Evolutionary conservation across 768 basidiomycete genomes (phyloP).

Genomic region (Boletus rufocinnamomeus): DNA sequence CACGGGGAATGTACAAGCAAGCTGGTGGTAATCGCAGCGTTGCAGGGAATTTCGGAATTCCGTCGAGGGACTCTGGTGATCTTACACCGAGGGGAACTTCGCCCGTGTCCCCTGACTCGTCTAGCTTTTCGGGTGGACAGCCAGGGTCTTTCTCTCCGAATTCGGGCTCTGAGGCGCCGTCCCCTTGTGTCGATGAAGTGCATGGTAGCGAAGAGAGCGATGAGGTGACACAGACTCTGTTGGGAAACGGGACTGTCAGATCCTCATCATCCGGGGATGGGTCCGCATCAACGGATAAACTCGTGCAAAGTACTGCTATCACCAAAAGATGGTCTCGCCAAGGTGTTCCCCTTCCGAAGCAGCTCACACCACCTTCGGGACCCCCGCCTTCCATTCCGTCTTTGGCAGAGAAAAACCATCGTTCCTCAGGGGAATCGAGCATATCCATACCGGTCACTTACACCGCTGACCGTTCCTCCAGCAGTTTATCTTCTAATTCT

Average conservation of each 20-base stretch:
- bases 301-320: constrained; percentile 21
- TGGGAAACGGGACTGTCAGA: constrained; percentile 1
- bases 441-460: constrained; percentile 35
- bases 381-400: constrained; percentile 53
- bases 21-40: constrained; percentile 30
- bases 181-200: background rate
- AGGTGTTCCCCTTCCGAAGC: constrained; percentile 47
- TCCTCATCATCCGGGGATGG: background rate
- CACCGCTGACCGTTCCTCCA: constrained; percentile 36
- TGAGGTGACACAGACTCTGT: background rate
- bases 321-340: constrained; percentile 59
- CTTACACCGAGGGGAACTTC: constrained; percentile 14
- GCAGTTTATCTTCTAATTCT: constrained; percentile 43
- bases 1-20: constrained; percentile 29
- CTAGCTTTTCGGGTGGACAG: constrained; percentile 6
- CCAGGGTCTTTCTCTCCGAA: constrained; percentile 6
- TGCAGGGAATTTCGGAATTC: constrained; percentile 34
- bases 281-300: constrained; percentile 32
- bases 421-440: constrained; percentile 26
- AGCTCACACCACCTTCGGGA: constrained; percentile 58
- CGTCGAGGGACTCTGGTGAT: constrained; percentile 12
- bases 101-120: constrained; percentile 5
- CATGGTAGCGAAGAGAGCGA: constrained; percentile 7
- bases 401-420: constrained; percentile 27
- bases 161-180: background rate